These are phyloP conservation scores for Pyrenophora graminea DNA, from an alignment of 2,329 filamentous ascomycete genomes.

Conservation along the genomic window DNA sequence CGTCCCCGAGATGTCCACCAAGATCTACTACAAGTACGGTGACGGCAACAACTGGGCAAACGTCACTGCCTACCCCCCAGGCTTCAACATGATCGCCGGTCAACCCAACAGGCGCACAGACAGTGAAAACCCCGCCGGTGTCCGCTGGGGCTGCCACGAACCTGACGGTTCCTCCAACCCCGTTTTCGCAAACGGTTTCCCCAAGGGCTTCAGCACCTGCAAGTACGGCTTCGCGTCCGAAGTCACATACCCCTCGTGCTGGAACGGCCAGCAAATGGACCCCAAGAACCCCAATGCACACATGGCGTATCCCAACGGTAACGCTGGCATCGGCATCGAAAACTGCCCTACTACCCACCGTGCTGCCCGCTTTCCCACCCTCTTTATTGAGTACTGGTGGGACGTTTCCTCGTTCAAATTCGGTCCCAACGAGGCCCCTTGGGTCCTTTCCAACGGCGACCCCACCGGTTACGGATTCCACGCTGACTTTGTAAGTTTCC, in stretches of 20 bases:
- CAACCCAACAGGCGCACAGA: conserved; percentile 36
- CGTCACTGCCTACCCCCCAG: conserved; percentile 43
- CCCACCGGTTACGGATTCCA: conserved; percentile 46
- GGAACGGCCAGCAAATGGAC: conserved; percentile 43
- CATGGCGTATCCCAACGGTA: conserved; percentile 47
- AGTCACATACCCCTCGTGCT: conserved; percentile 45
- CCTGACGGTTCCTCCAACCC: conserved; percentile 27
- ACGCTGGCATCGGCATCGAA: conserved; percentile 33
- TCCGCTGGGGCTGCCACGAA: conserved; percentile 41
- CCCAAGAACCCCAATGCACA: conserved; percentile 40
- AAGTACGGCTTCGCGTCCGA: conserved; percentile 42
- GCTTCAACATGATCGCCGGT: conserved; percentile 46
- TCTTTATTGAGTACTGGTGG: conserved; percentile 49
- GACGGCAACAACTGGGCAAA: conserved; percentile 41
- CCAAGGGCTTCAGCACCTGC: conserved; percentile 45
- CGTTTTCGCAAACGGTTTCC: conserved; percentile 41
- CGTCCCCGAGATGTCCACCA: conserved; percentile 42
- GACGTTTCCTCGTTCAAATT: conserved; percentile 43
- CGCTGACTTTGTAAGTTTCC: conserved; percentile 38
- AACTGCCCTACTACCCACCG: conserved; percentile 40
- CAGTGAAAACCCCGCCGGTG: conserved; percentile 34
- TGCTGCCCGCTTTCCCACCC: conserved; percentile 41
- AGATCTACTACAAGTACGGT: conserved; percentile 48
- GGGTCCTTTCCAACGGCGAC: conserved; percentile 45
- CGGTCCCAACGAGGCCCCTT: conserved; percentile 34